phyloP scores from a whole-genome alignment of 2,329 filamentous ascomycete species.

The Colletotrichum sp. region DNA sequence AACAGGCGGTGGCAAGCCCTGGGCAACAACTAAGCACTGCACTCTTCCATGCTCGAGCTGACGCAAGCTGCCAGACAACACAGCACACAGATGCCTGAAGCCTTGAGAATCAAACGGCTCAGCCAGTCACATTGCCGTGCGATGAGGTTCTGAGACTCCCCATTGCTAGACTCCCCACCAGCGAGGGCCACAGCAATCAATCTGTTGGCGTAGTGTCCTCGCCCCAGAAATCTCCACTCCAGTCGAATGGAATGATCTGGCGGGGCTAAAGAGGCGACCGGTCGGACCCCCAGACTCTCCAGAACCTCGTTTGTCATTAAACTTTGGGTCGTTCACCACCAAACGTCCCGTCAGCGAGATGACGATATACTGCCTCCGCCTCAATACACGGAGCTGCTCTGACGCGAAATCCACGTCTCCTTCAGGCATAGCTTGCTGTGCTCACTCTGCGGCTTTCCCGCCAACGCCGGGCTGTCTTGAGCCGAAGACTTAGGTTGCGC shows the following conservation, averaged over 20 bases:
- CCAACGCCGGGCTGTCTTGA: neutral
- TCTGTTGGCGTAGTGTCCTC: neutral
- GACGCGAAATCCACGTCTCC: neutral
- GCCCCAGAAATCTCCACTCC: conserved; percentile 3
- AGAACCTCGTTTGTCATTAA: conserved; percentile 1
- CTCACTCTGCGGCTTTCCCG: neutral
- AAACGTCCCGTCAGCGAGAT: neutral
- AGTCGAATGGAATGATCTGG: neutral
- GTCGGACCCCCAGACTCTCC: neutral
- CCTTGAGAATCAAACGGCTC: neutral
- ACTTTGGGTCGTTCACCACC: neutral
- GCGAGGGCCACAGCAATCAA: conserved; percentile 3
- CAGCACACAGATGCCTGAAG: neutral
- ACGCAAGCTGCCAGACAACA: neutral
- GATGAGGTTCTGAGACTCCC: neutral
- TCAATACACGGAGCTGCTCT: neutral
- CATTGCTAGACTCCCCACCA: neutral
- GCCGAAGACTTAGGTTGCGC: neutral
- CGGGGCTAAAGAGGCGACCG: neutral
- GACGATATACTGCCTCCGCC: neutral
- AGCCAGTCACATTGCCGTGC: neutral
- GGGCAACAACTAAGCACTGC: neutral
- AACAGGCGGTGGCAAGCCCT: neutral
- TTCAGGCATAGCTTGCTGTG: neutral
- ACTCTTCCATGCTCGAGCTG: neutral